These are phyloP conservation scores for Cercophora scortea DNA, from an alignment of 495 filamentous ascomycete species.

Conservation along the genomic window DNA sequence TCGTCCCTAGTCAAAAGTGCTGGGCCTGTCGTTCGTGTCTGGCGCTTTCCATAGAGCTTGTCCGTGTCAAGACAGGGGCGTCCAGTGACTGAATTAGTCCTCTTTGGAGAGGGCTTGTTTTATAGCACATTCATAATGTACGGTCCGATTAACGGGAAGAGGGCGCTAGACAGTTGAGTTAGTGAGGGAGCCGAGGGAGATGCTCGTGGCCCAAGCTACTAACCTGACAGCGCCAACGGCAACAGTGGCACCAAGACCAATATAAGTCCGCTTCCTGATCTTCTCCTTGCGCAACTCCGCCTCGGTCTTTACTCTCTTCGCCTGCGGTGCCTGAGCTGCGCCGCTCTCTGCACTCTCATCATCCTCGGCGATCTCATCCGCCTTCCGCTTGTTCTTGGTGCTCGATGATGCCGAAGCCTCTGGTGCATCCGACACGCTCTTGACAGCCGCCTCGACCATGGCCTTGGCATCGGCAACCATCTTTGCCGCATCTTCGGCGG, in stretches of 20 bases:
- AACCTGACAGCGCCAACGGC: slow-evolving; percentile 65
- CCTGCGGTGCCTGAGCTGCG: slow-evolving; percentile 47
- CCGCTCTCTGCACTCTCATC: slow-evolving; percentile 37
- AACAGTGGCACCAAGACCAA: slow-evolving; percentile 77
- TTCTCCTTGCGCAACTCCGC: slow-evolving; percentile 73
- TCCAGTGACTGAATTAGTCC: neutral
- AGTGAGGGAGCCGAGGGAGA: neutral
- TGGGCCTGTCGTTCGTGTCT: neutral
- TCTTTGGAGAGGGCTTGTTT: neutral
- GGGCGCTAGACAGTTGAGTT: slow-evolving; percentile 16
- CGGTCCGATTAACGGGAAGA: slow-evolving; percentile 45
- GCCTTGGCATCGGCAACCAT: slow-evolving; percentile 81
- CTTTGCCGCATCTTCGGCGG: slow-evolving; percentile 63
- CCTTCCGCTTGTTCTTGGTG: slow-evolving; percentile 70
- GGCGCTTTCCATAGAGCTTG: neutral
- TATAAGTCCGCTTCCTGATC: slow-evolving; percentile 71
- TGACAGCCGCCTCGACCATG: slow-evolving; percentile 79
- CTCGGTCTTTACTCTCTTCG: slow-evolving; percentile 70
- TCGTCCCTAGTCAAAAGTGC: too few relatives aligned
- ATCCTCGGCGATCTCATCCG: slow-evolving; percentile 55
- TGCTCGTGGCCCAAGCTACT: slow-evolving; percentile 21
- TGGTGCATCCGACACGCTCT: slow-evolving; percentile 10
- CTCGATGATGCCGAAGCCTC: slow-evolving; percentile 24
- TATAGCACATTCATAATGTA: slow-evolving; percentile 45
- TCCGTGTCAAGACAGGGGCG: slow-evolving; percentile 1